These are phyloP conservation scores for Neoboletus magnificus DNA, from an alignment of 768 basidiomycete species.

Conservation along the genomic window DNA sequence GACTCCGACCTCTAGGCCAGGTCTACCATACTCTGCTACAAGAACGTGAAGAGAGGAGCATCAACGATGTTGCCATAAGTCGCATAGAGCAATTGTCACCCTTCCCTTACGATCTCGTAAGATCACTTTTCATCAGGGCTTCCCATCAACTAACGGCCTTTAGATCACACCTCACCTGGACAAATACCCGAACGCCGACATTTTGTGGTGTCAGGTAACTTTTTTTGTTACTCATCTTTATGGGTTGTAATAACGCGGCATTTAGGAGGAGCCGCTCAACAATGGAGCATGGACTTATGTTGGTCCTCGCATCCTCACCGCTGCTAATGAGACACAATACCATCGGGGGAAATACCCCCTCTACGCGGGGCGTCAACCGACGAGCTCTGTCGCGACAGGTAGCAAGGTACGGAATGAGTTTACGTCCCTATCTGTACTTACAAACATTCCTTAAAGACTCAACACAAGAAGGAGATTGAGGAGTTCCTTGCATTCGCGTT, in stretches of 20 bases:
- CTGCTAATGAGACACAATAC: conserved; percentile 84
- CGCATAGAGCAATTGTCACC: conserved; percentile 94
- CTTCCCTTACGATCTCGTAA: conserved; percentile 92
- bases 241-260: conserved; percentile 1
- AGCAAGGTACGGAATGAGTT: conserved; percentile 61
- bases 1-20: conserved; percentile 55
- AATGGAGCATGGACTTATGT: conserved; percentile 98
- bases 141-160: conserved; percentile 6
- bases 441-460: conserved; percentile 39
- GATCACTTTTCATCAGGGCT: conserved; percentile 21
- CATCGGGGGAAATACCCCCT: conserved; percentile 88
- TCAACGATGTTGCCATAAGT: conserved; percentile 93
- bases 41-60: conserved; percentile 87
- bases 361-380: conserved; percentile 92
- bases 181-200: conserved; percentile 91
- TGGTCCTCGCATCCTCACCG: conserved; percentile 89
- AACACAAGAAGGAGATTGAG: conserved; percentile 92
- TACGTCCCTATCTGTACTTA: not conserved
- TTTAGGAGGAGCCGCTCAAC: conserved; percentile 90
- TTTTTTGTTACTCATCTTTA: not conserved
- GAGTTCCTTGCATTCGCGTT: conserved; percentile 66
- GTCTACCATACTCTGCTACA: conserved; percentile 88
- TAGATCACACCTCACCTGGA: conserved; percentile 92
- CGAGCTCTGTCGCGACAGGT: conserved; percentile 88
- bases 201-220: conserved; percentile 85